Conservation (phyloP, 179 eudicot genomes). For the Vitellaria paradoxa region DNA sequence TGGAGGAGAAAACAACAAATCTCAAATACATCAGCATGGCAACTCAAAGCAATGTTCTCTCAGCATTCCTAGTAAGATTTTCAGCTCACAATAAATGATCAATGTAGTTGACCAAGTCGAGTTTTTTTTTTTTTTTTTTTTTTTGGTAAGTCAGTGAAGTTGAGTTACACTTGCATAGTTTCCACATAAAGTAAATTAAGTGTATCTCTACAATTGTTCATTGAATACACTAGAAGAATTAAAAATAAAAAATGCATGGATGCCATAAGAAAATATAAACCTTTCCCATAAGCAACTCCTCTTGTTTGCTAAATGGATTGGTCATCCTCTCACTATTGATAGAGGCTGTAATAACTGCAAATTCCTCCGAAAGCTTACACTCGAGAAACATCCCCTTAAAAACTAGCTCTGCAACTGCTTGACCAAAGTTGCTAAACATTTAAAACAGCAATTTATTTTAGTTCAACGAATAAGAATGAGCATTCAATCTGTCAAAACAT, state of each 20-base stretch:
- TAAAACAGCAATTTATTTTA: neutral
- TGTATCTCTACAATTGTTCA: neutral
- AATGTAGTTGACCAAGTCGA: neutral
- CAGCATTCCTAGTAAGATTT: neutral
- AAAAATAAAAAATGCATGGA: neutral
- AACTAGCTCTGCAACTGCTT: slow-evolving; percentile 53
- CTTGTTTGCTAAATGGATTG: slow-evolving; percentile 42
- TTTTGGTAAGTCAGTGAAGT: neutral
- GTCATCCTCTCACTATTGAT: slow-evolving; percentile 51
- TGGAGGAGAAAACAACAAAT: no score
- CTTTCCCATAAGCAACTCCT: slow-evolving; percentile 46
- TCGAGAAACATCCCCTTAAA: slow-evolving; percentile 42
- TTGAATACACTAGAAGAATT: neutral
- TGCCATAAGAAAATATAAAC: slow-evolving; percentile 30
- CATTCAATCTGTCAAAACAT: neutral
- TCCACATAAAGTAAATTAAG: neutral
- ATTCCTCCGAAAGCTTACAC: slow-evolving; percentile 70
- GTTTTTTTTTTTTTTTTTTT: no score
- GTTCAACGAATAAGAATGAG: neutral
- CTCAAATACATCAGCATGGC: no score
- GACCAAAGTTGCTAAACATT: slow-evolving; percentile 39
- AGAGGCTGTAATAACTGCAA: slow-evolving; percentile 44
- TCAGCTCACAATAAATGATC: neutral
- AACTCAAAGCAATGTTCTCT: no score
- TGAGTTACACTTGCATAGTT: neutral